Percentiles rank a stretch among this genome's conserved stretches.
phyloP scores from a whole-genome alignment of 2,329 filamentous ascomycete genomes.

The Aspergillus fructus region DNA sequence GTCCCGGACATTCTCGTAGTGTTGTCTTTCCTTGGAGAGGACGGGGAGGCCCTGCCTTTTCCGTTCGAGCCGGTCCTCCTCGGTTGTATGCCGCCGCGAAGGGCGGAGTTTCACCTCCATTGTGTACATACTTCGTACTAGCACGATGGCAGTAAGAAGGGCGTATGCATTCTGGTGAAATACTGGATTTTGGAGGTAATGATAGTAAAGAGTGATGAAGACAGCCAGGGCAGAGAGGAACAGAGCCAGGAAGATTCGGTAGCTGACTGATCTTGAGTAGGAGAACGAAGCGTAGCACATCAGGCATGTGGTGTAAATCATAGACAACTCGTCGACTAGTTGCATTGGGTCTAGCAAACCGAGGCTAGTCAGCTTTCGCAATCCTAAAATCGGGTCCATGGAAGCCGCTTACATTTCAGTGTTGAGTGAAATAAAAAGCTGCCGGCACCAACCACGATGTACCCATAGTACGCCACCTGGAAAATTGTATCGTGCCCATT shows the following conservation, averaged over 20 bases:
- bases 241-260: constrained; percentile 57
- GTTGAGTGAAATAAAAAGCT: constrained; percentile 65
- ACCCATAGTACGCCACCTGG: constrained; percentile 63
- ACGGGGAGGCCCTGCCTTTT: constrained; percentile 37
- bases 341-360: constrained; percentile 64
- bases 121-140: constrained; percentile 72
- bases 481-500: constrained; percentile 77
- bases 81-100: constrained; percentile 50
- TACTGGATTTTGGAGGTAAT: constrained; percentile 74
- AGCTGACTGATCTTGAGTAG: constrained; percentile 57
- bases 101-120: constrained; percentile 70
- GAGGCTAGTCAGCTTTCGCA: constrained; percentile 20
- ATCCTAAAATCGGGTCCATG: neutral
- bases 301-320: constrained; percentile 71
- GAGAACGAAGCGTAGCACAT: constrained; percentile 75
- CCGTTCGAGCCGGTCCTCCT: constrained; percentile 45
- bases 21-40: constrained; percentile 44
- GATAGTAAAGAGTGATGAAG: constrained; percentile 78
- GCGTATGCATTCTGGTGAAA: constrained; percentile 84
- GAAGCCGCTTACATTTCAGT: constrained; percentile 56
- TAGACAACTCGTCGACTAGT: constrained; percentile 67
- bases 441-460: constrained; percentile 60
- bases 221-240: constrained; percentile 56
- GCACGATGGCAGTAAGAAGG: constrained; percentile 66
- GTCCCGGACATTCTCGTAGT: constrained; percentile 57